These are phyloP conservation scores for Populus tremula DNA, from an alignment of 345 rosid species.

Conservation along the genomic window DNA sequence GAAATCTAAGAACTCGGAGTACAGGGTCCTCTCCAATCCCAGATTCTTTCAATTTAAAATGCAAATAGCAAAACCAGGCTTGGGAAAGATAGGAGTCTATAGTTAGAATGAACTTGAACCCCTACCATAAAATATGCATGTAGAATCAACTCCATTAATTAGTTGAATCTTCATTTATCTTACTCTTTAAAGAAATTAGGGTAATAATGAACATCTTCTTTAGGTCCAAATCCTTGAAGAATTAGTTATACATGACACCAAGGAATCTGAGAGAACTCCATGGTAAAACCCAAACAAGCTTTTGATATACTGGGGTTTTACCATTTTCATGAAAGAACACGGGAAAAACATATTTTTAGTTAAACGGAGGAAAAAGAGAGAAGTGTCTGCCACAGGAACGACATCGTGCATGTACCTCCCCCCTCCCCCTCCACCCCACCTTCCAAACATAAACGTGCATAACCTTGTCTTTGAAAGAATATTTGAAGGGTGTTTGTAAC, in stretches of 20 bases:
- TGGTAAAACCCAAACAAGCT: not conserved
- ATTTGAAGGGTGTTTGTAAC: not conserved
- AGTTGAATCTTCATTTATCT: not conserved
- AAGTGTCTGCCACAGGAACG: slow-evolving; percentile 8
- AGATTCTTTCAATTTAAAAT: no score
- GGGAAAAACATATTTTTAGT: not conserved
- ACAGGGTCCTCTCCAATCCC: no score
- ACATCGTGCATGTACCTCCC: not conserved
- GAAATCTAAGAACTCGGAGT: not conserved
- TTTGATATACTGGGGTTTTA: slow-evolving; percentile 5
- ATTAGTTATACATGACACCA: not conserved
- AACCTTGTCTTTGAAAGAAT: not conserved
- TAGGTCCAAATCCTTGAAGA: not conserved
- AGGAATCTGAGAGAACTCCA: not conserved
- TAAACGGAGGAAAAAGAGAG: not conserved
- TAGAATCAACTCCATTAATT: no score
- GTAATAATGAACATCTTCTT: not conserved
- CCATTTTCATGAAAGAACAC: slow-evolving; percentile 14
- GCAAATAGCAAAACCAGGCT: no score
- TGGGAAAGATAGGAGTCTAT: no score
- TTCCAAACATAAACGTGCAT: not conserved
- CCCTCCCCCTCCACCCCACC: no score
- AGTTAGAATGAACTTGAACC: no score
- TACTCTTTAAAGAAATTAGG: not conserved
- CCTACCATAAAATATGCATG: no score